Base-by-base conservation (phyloP, 1,284 basidiomycete genomes). In the Trichosporon asahii region DNA sequence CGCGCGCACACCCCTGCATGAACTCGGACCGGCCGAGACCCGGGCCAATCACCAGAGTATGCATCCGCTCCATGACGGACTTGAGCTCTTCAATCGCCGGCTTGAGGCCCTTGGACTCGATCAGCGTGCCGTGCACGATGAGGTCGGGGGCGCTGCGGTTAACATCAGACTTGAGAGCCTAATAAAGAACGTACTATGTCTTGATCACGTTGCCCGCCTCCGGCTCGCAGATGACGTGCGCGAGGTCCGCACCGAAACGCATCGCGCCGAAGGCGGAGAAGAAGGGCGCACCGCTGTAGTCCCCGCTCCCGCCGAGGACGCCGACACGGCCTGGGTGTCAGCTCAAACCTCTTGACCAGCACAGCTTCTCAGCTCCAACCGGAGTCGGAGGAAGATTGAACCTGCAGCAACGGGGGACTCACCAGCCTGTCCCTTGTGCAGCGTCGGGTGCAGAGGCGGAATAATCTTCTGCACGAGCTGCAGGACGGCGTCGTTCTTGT, bases 401-500 rank as follows among this genome's bases (percentile, higher is more conserved):
- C 9, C 11, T n/a, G 21, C 2, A 65, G 23, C 23, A 15, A 15
- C 63, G 29, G 40, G 11, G 25, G 3, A 82, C 85, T 74, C 71
- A 88, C 94, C 95, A 68, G 94, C 95, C 85, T 98, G 96, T 12
- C 96, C 96, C 81, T 99, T 99, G 86, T 97, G 94, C 44, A 98
- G 85, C 61, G 90, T 88, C 2, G 68, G 70, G 18, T 81, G 81
- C 18, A 84, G 73, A 9, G 83, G 83, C 2, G 83, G 83, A 57
- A 84, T 81, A 73, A 84, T 79, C 68, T 77, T 74, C 27, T 74
- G 75, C 33, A 83, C 78, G 49, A 81, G 75, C 35, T 72, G 68
- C 65, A 84, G 77, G 35, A 82, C 73, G 68, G 82, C 79, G 23
- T 76, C 76, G 73, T 84, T 81, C 72, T 77, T 25, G 71, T 61